Conservation (phyloP, 768 basidiomycete genomes). For the Podaxis rugospora region DNA sequence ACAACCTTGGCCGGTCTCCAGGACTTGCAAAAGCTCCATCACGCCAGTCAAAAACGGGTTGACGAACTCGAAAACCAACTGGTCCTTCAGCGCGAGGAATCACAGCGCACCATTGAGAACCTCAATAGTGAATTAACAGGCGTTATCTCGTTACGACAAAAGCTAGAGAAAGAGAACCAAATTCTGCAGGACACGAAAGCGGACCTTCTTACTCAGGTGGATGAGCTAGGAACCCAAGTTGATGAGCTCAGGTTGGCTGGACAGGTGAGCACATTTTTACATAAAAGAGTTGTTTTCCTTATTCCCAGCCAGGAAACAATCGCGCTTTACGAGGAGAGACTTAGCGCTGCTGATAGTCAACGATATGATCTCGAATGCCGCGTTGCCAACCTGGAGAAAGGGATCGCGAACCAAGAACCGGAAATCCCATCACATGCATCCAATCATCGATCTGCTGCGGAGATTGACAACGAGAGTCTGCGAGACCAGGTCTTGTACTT, state of each 20-base stretch:
- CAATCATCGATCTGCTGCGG: conserved; percentile 60
- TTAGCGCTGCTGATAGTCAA: conserved; percentile 63
- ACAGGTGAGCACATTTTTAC: conserved; percentile 47
- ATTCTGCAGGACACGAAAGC: conserved; percentile 49
- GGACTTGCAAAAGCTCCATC: not conserved
- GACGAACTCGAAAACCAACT: conserved; percentile 8
- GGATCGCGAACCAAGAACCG: conserved; percentile 19
- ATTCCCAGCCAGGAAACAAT: conserved; percentile 74
- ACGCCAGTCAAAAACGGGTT: not conserved
- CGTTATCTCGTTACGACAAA: conserved; percentile 36
- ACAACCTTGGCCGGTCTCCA: not conserved
- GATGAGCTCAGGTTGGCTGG: conserved; percentile 87
- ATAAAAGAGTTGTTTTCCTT: not conserved
- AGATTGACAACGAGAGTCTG: conserved; percentile 94
- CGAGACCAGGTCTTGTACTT: conserved; percentile 88
- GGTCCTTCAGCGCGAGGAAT: not conserved
- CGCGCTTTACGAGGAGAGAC: conserved; percentile 87
- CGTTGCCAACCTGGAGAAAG: conserved; percentile 52
- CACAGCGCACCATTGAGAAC: conserved; percentile 15
- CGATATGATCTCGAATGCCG: conserved; percentile 77
- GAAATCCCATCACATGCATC: conserved; percentile 21
- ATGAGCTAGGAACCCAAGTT: conserved; percentile 67
- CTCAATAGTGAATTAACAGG: conserved; percentile 32
- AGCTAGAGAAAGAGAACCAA: conserved; percentile 42
- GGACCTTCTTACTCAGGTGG: conserved; percentile 53